A percentile compares a stretch with the other conserved stretches of the same genome.
These are phyloP conservation scores for Neonothopanus nambi DNA, from an alignment of 1,284 basidiomycete species.

Conservation along the genomic window DNA sequence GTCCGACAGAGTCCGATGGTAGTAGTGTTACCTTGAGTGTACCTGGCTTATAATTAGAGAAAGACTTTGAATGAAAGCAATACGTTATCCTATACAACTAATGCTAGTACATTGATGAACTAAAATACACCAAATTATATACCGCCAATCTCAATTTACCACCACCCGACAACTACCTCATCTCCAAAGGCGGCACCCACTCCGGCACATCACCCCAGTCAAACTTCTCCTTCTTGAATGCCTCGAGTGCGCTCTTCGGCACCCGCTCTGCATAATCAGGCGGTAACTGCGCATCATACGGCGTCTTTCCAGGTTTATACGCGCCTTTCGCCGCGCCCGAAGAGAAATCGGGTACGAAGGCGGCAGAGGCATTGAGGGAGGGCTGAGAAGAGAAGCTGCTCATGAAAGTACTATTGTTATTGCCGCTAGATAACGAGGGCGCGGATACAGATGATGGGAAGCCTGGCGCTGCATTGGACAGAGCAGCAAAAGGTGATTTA, in stretches of 20 bases:
- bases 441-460: constrained; percentile 1
- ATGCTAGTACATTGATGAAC: too few relatives aligned
- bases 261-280: constrained; percentile 50
- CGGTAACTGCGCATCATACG: constrained; percentile 61
- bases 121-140: too few relatives aligned
- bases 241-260: constrained; percentile 52
- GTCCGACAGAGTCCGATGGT: too few relatives aligned
- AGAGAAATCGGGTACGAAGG: not conserved
- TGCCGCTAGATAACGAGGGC: not conserved
- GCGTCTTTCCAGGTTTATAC: constrained; percentile 47
- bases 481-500: constrained; percentile 21
- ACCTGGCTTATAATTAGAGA: too few relatives aligned
- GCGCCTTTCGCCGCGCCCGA: constrained; percentile 40
- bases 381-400: not conserved
- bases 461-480: not conserved
- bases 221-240: constrained; percentile 65
- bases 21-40: too few relatives aligned
- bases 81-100: too few relatives aligned
- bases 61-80: too few relatives aligned
- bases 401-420: not conserved
- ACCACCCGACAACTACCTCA: constrained; percentile 40
- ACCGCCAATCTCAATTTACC: too few relatives aligned
- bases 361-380: constrained; percentile 1
- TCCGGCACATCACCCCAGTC: constrained; percentile 77
- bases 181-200: constrained; percentile 72